A percentile compares a stretch with the other conserved stretches of the same genome.
Evolutionary conservation across 805 yeast genomes (phyloP).

Genomic region (Candida khao-thaluensis): DNA sequence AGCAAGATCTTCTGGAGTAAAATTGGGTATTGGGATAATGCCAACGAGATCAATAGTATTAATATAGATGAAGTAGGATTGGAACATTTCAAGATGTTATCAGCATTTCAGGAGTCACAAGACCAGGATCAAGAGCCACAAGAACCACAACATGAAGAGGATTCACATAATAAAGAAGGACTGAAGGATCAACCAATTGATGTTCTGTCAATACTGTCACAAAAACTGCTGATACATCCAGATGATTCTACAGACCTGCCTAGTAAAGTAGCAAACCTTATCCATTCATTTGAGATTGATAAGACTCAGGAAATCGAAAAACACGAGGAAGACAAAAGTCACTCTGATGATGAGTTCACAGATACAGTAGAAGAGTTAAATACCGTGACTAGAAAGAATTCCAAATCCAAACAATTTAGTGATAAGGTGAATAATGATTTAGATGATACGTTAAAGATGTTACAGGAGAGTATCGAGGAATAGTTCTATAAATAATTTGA

Average conservation of each 20-base stretch:
- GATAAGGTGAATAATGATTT: conserved; percentile 32
- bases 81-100: conserved; percentile 20
- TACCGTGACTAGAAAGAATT: conserved; percentile 24
- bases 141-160: background rate
- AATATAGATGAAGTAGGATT: conserved; percentile 25
- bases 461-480: conserved; percentile 35
- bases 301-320: background rate
- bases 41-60: conserved; percentile 31
- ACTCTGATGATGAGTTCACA: conserved; percentile 16
- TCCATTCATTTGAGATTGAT: conserved; percentile 6
- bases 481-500: no score
- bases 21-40: conserved; percentile 72
- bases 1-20: conserved; percentile 81
- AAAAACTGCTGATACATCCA: background rate
- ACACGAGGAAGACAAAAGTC: conserved; percentile 3
- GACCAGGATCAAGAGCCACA: background rate
- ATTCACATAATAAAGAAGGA: background rate
- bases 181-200: conserved; percentile 5
- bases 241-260: background rate
- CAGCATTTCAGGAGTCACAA: conserved; percentile 6
- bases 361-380: conserved; percentile 16
- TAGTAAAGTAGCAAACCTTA: conserved; percentile 2
- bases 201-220: background rate
- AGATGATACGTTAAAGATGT: conserved; percentile 39
- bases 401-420: conserved; percentile 35